Conservation (phyloP, 768 basidiomycete species). For the Suillus tomentosus region DNA sequence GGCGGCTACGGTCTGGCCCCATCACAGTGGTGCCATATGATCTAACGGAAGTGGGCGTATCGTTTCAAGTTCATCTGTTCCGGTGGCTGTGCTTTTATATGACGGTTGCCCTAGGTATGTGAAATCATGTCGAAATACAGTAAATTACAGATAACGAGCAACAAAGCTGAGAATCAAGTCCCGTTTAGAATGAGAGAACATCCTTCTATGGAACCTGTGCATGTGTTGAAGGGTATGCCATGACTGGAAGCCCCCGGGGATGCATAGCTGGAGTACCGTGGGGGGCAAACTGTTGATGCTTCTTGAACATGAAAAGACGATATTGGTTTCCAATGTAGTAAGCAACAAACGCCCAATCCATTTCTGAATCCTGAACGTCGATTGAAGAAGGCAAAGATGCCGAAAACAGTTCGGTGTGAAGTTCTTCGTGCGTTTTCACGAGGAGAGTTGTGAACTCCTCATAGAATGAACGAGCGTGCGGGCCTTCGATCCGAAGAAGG, state of each 20-base stretch:
- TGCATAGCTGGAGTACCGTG: constrained; percentile 14
- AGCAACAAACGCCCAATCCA: constrained; percentile 31
- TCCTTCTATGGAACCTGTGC: constrained; percentile 1
- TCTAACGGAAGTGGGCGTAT: constrained; percentile 5
- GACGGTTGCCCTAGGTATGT: neutral
- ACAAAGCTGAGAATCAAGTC: neutral
- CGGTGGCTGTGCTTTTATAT: constrained; percentile 1
- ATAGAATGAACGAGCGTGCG: constrained; percentile 26
- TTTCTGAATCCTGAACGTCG: constrained; percentile 24
- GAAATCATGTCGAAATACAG: constrained; percentile 1
- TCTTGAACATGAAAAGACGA: constrained; percentile 32
- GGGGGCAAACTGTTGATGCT: constrained; percentile 28
- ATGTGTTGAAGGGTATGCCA: constrained; percentile 7
- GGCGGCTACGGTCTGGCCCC: neutral
- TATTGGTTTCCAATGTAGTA: constrained; percentile 35
- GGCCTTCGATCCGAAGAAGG: constrained; percentile 30
- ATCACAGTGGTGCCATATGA: neutral
- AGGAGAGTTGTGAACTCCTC: constrained; percentile 27
- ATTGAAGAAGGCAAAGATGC: constrained; percentile 15
- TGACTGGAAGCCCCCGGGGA: constrained; percentile 1
- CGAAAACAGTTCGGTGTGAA: constrained; percentile 24
- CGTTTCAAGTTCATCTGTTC: neutral
- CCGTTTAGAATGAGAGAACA: neutral
- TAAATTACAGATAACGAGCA: constrained; percentile 8
- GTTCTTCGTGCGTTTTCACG: constrained; percentile 29